Evolutionary conservation across 2,329 filamentous ascomycete genomes (phyloP).

Genomic region (Phyllosticta capitalensis): DNA sequence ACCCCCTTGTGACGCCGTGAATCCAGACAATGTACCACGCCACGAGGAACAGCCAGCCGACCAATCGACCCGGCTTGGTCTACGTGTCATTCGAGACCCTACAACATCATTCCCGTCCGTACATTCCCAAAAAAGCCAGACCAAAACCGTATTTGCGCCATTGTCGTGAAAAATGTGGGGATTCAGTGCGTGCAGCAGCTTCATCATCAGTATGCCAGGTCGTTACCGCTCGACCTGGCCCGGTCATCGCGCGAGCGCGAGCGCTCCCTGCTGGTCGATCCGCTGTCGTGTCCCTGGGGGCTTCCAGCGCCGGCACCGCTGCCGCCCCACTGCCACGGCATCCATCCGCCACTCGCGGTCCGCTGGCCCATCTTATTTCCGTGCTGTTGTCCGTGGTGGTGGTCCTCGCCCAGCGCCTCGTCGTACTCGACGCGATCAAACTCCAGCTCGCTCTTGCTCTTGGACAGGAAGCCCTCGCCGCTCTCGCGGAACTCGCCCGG

Average conservation of each 20-base stretch:
- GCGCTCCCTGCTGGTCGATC: slow-evolving; percentile 1
- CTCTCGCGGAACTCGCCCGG: slow-evolving; percentile 40
- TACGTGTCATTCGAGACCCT: background rate
- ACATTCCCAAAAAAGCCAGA: background rate
- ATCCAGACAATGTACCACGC: too few relatives aligned
- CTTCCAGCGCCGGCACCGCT: slow-evolving; percentile 1
- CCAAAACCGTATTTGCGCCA: background rate
- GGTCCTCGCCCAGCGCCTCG: slow-evolving; percentile 39
- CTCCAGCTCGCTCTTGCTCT: slow-evolving; percentile 77
- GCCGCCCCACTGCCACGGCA: slow-evolving; percentile 41
- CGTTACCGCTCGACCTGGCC: slow-evolving; percentile 6
- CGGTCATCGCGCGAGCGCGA: slow-evolving; percentile 8
- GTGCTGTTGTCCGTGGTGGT: slow-evolving; percentile 12
- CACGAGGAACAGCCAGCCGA: too few relatives aligned
- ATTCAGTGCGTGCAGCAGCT: background rate
- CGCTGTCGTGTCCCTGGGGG: background rate
- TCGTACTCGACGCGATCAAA: slow-evolving; percentile 77
- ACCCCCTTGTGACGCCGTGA: too few relatives aligned
- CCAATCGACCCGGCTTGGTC: background rate
- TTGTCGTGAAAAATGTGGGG: background rate
- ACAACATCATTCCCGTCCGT: background rate
- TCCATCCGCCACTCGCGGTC: slow-evolving; percentile 34
- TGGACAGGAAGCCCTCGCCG: slow-evolving; percentile 49
- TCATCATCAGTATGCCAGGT: slow-evolving; percentile 8
- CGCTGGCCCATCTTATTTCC: slow-evolving; percentile 19